These are phyloP conservation scores for Castanea crenata DNA, from an alignment of 306 rosid genomes.

Conservation along the genomic window DNA sequence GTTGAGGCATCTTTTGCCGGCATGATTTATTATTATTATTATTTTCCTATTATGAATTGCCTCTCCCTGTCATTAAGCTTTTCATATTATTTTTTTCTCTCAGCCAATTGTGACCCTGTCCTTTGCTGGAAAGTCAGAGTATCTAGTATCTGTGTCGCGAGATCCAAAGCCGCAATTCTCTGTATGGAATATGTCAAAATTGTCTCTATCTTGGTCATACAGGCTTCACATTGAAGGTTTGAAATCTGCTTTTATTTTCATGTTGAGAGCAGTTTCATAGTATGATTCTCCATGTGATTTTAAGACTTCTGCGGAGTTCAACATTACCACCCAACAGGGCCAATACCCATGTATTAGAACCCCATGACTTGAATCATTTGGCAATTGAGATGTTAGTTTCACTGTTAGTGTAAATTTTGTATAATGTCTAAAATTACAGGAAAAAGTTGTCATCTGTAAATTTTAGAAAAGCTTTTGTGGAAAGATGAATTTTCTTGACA, in stretches of 20 bases:
- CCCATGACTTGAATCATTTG: background rate
- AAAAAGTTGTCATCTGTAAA: background rate
- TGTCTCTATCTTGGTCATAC: constrained; percentile 77
- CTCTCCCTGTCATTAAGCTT: constrained; percentile 5
- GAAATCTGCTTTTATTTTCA: constrained; percentile 4
- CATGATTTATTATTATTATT: background rate
- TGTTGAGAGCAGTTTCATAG: background rate
- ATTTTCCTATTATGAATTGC: background rate
- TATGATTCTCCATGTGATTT: background rate
- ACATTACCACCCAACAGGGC: no score
- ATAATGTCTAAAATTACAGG: background rate
- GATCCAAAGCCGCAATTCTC: constrained; percentile 75
- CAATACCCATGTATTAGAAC: background rate
- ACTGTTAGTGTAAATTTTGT: background rate
- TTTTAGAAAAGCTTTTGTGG: background rate
- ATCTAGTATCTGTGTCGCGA: constrained; percentile 60
- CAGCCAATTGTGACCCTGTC: constrained; percentile 68
- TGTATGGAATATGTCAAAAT: constrained; percentile 68
- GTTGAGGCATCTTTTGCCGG: background rate
- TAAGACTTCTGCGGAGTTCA: background rate
- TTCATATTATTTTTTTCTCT: background rate
- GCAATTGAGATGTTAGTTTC: background rate
- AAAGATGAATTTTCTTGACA: background rate
- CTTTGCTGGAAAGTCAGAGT: constrained; percentile 83
- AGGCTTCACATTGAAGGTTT: constrained; percentile 86